Conservation (phyloP, 768 basidiomycete genomes). For the Gloeopeniophorella convolvens region DNA sequence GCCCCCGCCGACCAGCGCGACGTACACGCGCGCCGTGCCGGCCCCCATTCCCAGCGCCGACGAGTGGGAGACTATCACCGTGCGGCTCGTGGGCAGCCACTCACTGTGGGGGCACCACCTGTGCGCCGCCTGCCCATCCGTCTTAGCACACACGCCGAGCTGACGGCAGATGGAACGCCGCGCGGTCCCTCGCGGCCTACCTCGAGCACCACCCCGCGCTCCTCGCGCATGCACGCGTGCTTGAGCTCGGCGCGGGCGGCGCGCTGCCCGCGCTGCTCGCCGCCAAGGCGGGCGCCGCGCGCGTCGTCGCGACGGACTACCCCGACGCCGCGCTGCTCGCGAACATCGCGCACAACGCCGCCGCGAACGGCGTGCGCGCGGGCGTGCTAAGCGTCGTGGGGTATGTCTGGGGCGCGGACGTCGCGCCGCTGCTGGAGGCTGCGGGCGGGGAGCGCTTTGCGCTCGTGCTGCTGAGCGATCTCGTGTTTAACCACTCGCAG, state of each 20-base stretch:
- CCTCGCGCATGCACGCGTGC: slow-evolving; percentile 41
- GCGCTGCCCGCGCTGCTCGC: slow-evolving; percentile 80
- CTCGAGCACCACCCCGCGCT: slow-evolving; percentile 49
- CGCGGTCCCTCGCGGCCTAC: slow-evolving; percentile 63
- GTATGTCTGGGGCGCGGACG: slow-evolving; percentile 73
- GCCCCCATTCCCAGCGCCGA: not conserved
- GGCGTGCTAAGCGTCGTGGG: no score
- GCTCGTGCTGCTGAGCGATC: slow-evolving; percentile 82
- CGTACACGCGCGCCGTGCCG: slow-evolving; percentile 36
- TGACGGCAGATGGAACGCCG: slow-evolving; percentile 73
- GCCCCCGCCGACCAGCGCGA: slow-evolving; percentile 50
- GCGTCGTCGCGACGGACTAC: slow-evolving; percentile 91
- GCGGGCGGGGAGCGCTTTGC: slow-evolving; percentile 43
- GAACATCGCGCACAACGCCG: slow-evolving; percentile 69
- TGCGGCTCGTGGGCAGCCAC: slow-evolving; percentile 72
- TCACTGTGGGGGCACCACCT: slow-evolving; percentile 79
- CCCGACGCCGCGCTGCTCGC: slow-evolving; percentile 71
- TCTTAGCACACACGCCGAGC: not conserved
- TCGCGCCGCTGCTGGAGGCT: slow-evolving; percentile 29
- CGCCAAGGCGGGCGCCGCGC: slow-evolving; percentile 57
- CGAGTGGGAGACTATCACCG: slow-evolving; percentile 37
- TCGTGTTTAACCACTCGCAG: slow-evolving; percentile 94
- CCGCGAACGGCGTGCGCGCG: no score
- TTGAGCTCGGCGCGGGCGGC: slow-evolving; percentile 93
- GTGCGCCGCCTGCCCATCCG: slow-evolving; percentile 33